Base-by-base conservation (phyloP, 1,284 basidiomycete species). In the Melampsora americana region DNA sequence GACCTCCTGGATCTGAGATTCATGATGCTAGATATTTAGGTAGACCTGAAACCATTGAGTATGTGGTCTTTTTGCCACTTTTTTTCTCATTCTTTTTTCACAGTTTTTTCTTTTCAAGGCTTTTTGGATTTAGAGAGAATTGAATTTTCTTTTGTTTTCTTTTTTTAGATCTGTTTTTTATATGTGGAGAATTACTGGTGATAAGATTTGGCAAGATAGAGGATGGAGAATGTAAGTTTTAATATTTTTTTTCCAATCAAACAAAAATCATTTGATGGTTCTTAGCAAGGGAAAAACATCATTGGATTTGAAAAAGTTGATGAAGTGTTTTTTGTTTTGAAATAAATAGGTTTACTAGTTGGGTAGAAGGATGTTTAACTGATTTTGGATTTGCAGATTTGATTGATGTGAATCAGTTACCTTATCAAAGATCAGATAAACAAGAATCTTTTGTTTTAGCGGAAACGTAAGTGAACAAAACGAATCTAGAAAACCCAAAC, bases 361-460 rank as follows among this genome's bases (percentile, higher is more conserved):
- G 86, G 86, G 84, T 86, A 71, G 82, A 83, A 73, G 81, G 83
- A 68, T 78, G 80, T 44, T 81, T 84, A 32, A 80, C 80, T 4
- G 66, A 78, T 32, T 71, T 64, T 28, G 79, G 79, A 48, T 83
- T 86, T 67, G 82, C 84, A 28, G 81, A 82, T 50, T 79, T 86
- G 64, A 69, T 78, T 9, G 84, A 87, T 78, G 86, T 86, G 39
- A 80, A 81, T 32, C 26, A 32, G 1, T 73, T 81, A 5, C 84
- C 84, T 0, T 79, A 81, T 0, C 14, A 64, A 1, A 77, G 79
- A 69, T 68, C 75, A 12, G 84, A 85, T 78, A 82, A 82, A 44
- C 84, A 85, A 85, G 86, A 87, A 80, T 84, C 83, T 69, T 87
- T 86, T 78, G 84, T 85, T 9, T 84, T 87, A 69, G 86, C 86